Conservation (phyloP, 23 red algal genomes). For the Gracilaria domingensis region DNA sequence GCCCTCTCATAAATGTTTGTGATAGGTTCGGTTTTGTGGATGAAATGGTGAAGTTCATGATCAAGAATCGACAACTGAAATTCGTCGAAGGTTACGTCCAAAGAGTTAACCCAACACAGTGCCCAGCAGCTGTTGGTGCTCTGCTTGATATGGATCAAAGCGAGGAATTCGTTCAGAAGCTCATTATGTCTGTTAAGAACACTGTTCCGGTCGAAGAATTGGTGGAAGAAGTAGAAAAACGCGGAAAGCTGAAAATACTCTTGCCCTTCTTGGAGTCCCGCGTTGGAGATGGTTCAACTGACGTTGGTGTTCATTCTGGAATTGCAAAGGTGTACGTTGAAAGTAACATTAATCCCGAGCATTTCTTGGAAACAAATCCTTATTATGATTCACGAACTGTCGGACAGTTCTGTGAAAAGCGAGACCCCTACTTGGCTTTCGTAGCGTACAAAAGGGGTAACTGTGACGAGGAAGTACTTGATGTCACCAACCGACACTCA, state of each 20-base stretch:
- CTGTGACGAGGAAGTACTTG: slow-evolving; percentile 94
- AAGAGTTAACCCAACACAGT: slow-evolving; percentile 89
- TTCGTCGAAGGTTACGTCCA: slow-evolving; percentile 98
- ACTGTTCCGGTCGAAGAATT: slow-evolving; percentile 89
- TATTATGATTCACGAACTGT: slow-evolving; percentile 96
- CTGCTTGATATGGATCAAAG: slow-evolving; percentile 89
- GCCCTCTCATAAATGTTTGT: slow-evolving; percentile 99
- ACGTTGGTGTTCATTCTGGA: slow-evolving; percentile 94
- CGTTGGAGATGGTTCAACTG: slow-evolving; percentile 94
- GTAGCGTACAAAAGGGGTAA: slow-evolving; percentile 91
- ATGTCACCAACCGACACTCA: slow-evolving; percentile 84
- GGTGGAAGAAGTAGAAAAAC: slow-evolving; percentile 81
- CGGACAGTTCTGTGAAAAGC: slow-evolving; percentile 96
- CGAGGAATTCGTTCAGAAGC: slow-evolving; percentile 93
- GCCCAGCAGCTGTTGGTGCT: slow-evolving; percentile 88
- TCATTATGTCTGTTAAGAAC: slow-evolving; percentile 97
- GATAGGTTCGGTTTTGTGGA: slow-evolving; percentile 94
- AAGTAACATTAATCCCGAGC: slow-evolving; percentile 97
- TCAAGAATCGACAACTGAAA: slow-evolving; percentile 96
- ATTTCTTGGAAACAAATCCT: slow-evolving; percentile 97
- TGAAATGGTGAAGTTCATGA: slow-evolving; percentile 97
- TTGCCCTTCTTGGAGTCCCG: slow-evolving; percentile 89
- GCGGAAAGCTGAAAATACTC: slow-evolving; percentile 85
- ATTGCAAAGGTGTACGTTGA: slow-evolving; percentile 98
- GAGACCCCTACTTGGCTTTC: slow-evolving; percentile 94